Evolutionary conservation across 148 eudicot species (phyloP).

Genomic region (Heliamphora exappendiculata): DNA sequence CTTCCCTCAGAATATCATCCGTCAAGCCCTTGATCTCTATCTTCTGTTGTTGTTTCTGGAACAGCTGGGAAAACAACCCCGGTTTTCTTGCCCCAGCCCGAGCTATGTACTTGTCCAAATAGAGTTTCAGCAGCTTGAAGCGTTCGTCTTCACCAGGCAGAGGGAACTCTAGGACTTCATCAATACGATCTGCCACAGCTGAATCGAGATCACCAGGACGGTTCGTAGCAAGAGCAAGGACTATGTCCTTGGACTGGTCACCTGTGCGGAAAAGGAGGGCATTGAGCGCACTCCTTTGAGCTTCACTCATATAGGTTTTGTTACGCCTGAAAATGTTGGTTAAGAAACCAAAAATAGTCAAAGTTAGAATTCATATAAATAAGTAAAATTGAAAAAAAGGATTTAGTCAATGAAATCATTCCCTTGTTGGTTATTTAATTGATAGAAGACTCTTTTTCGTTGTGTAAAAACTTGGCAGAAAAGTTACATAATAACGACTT

Average conservation of each 20-base stretch:
- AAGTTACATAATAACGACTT: neutral
- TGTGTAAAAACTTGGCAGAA: no score
- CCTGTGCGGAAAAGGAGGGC: constrained; percentile 95
- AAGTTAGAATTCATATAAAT: neutral
- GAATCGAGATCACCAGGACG: constrained; percentile 99
- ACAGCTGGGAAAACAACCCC: constrained; percentile 47
- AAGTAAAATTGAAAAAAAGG: neutral
- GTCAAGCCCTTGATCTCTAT: constrained; percentile 77
- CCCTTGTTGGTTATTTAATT: neutral
- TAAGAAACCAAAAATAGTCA: constrained; percentile 2
- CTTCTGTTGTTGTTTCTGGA: constrained; percentile 62
- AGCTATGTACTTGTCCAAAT: constrained; percentile 86
- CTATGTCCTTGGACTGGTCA: constrained; percentile 97
- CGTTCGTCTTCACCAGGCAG: constrained; percentile 93
- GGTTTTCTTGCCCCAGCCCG: constrained; percentile 68
- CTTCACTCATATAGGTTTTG: constrained; percentile 98
- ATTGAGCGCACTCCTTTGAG: constrained; percentile 95
- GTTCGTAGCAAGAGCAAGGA: constrained; percentile 92
- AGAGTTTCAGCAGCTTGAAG: constrained; percentile 70
- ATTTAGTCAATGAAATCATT: neutral
- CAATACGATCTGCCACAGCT: constrained; percentile 93
- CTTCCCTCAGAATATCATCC: constrained; percentile 74
- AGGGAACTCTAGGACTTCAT: constrained; percentile 93
- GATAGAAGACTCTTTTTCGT: no score
- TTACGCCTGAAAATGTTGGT: constrained; percentile 59